A percentile compares a stretch with the other conserved stretches of the same genome.
Evolutionary conservation across 148 eudicot genomes (phyloP).

Genomic region (Nepenthes mirabilis): DNA sequence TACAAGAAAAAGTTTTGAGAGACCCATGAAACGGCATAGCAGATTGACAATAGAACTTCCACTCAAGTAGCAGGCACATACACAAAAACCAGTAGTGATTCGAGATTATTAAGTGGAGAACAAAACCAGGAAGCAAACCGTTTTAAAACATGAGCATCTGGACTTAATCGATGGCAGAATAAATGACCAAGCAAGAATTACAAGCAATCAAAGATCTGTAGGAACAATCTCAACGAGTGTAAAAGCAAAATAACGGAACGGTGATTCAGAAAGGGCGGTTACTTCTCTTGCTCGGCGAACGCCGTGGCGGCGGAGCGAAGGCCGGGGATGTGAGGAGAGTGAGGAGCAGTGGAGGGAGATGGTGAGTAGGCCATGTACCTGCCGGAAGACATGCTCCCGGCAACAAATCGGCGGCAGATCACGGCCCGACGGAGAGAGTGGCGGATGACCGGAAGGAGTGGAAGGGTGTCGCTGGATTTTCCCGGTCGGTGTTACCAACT

Average conservation of each 20-base stretch:
- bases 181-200: neutral
- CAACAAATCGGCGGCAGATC: slow-evolving; percentile 1
- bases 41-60: no score
- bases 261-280: slow-evolving; percentile 3
- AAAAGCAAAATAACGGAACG: neutral
- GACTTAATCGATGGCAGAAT: neutral
- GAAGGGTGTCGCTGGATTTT: no score
- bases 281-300: slow-evolving; percentile 76
- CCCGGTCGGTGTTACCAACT: no score
- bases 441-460: no score
- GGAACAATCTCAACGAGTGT: neutral
- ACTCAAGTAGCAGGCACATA: no score
- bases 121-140: neutral
- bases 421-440: no score
- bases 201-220: neutral
- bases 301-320: slow-evolving; percentile 50
- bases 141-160: neutral
- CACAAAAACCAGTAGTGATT: neutral
- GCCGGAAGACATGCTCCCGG: slow-evolving; percentile 67
- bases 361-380: slow-evolving; percentile 97
- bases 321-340: slow-evolving; percentile 74
- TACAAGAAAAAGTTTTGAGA: no score
- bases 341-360: slow-evolving; percentile 76
- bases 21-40: no score
- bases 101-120: neutral